Percentiles rank a stretch among this genome's conserved stretches.
phyloP scores from a whole-genome alignment of 371 early-diverging fungal species.

The Mucor irregularis region DNA sequence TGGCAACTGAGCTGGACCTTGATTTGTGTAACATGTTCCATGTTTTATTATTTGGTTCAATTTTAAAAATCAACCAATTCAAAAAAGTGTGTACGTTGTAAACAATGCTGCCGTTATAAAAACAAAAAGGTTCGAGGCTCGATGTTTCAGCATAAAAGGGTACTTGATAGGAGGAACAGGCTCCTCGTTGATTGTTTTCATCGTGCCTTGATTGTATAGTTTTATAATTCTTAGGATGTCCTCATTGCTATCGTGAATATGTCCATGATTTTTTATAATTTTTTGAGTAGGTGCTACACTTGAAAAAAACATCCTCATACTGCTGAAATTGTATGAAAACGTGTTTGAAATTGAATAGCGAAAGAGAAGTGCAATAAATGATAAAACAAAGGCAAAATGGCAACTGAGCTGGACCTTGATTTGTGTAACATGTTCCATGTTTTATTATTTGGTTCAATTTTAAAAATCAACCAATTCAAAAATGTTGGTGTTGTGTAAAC shows the following conservation, averaged over 20 bases:
- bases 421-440: too few relatives aligned
- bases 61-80: conserved; percentile 2
- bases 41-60: not conserved
- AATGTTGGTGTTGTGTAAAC: conserved; percentile 13
- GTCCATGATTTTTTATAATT: not conserved
- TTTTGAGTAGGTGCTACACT: not conserved
- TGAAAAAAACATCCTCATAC: not conserved
- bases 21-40: too few relatives aligned
- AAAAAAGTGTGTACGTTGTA: conserved; percentile 4
- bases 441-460: not conserved
- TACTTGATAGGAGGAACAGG: not conserved
- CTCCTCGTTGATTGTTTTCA: not conserved
- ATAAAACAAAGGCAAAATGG: too few relatives aligned
- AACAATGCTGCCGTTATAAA: not conserved
- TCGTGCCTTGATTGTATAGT: conserved; percentile 5
- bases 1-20: too few relatives aligned
- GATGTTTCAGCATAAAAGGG: conserved; percentile 3
- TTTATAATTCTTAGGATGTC: conserved; percentile 10
- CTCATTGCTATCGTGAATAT: conserved; percentile 9
- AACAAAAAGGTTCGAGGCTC: conserved; percentile 14
- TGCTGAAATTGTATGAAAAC: too few relatives aligned
- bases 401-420: too few relatives aligned
- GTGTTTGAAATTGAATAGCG: too few relatives aligned
- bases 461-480: conserved; percentile 3
- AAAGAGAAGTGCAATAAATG: too few relatives aligned